phyloP scores from a whole-genome alignment of 1,284 basidiomycete species.

The Cystobasidium pallidum region DNA sequence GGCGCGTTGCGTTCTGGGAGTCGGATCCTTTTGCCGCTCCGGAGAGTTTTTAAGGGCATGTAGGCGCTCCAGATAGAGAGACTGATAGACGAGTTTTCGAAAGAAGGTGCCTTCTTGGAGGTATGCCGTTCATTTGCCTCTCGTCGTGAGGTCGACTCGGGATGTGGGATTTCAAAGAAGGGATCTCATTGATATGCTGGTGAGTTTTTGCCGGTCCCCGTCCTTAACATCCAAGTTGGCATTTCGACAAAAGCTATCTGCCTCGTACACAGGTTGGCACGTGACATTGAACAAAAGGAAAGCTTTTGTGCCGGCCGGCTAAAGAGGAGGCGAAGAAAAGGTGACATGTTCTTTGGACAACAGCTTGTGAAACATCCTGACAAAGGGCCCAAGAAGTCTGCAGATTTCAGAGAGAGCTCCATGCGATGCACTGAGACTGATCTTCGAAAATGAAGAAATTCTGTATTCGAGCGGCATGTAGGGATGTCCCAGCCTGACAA shows the following conservation, averaged over 20 bases:
- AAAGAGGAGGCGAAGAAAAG: constrained; percentile 22
- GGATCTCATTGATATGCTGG: constrained; percentile 11
- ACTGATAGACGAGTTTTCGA: constrained; percentile 7
- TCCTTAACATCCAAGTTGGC: constrained; percentile 15
- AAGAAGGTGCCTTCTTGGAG: constrained; percentile 6
- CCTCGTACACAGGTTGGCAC: constrained; percentile 20
- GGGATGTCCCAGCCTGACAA: constrained; percentile 16
- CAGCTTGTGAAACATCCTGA: constrained; percentile 13
- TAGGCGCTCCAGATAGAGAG: constrained; percentile 15
- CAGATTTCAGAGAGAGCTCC: constrained; percentile 7
- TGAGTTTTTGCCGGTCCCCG: constrained; percentile 13
- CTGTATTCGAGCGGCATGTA: constrained; percentile 23
- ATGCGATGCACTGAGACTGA: constrained; percentile 15
- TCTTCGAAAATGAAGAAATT: constrained; percentile 18
- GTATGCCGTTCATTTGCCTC: constrained; percentile 13
- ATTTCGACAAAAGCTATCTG: constrained; percentile 22
- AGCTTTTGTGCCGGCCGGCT: constrained; percentile 20
- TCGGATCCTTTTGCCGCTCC: constrained; percentile 12
- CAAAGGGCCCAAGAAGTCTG: constrained; percentile 22
- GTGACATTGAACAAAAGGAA: constrained; percentile 30
- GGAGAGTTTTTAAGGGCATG: constrained; percentile 12
- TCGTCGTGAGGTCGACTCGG: constrained; percentile 6
- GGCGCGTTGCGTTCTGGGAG: constrained; percentile 17
- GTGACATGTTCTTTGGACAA: constrained; percentile 17
- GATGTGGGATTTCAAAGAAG: constrained; percentile 16